phyloP scores from a whole-genome alignment of 495 filamentous ascomycete species.

The Daldinia childiae region DNA sequence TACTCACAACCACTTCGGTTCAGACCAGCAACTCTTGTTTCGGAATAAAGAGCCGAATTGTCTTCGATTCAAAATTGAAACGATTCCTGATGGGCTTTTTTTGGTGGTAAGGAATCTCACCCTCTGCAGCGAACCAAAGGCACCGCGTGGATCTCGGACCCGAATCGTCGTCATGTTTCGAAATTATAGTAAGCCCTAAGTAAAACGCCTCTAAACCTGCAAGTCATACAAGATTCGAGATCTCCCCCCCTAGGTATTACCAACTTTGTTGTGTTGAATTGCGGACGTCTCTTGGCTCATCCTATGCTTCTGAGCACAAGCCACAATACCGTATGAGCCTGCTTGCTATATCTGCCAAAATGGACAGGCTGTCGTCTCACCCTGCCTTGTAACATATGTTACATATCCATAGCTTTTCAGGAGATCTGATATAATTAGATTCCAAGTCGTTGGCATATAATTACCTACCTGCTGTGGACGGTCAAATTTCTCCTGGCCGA shows the following conservation, averaged over 20 bases:
- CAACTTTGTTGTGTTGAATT: background rate
- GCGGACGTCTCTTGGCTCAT: background rate
- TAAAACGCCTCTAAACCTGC: background rate
- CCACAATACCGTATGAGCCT: background rate
- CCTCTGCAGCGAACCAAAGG: constrained; percentile 3
- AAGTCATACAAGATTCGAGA: constrained; percentile 13
- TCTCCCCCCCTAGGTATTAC: background rate
- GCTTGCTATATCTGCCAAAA: background rate
- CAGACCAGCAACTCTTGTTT: background rate
- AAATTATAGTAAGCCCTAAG: constrained; percentile 30
- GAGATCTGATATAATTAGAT: background rate
- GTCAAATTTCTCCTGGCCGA: background rate
- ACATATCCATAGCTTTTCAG: background rate
- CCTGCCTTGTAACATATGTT: background rate
- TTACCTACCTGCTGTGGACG: background rate
- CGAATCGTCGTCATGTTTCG: constrained; percentile 26
- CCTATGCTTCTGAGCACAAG: background rate
- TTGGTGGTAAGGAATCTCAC: background rate
- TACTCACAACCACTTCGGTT: background rate
- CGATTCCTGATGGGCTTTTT: background rate
- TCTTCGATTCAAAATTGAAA: constrained; percentile 4
- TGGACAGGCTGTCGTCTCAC: background rate
- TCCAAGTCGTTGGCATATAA: background rate
- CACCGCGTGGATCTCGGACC: constrained; percentile 10
- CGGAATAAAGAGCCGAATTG: background rate